Evolutionary conservation across 805 yeast species (phyloP), one percentile per base, ranked within the genome.

Genomic region (Saccharomycopsis fodiens): DNA sequence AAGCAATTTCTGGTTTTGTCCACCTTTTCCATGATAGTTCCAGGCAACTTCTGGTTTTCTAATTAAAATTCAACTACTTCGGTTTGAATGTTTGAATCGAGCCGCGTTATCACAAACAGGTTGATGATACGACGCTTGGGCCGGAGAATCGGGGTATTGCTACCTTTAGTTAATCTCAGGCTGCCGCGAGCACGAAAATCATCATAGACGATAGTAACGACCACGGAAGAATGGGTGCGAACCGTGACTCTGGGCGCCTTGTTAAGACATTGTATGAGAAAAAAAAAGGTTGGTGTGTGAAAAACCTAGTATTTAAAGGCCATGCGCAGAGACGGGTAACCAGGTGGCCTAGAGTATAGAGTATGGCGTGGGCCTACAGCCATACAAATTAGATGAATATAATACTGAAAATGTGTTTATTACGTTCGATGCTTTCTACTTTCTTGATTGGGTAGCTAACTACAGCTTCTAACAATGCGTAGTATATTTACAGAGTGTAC

Each of bases 151-250:
- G 71, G 74, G 49, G 46, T 45, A 40, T 43, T 41, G 42, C 65
- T 54, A 53, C 57, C 52, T 68, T 57, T 57, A 25, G 29, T 77
- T 67, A 47, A 66, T 85, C 89, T 85, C 74, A 83, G 93, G 84
- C 85, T 69, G 67, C 84, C 93, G 93, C 93, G 89, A 85, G 95
- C 95, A 85, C 95, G 85, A 74, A 74, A 67, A 52, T 61, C 55
- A 39, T 45, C 50, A 45, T 21, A 45, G 45, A 49, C 37, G 50
- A 46, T 35, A 45, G 52, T 48, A 23, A 41, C 49, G 47, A 39
- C 45, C 52, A 46, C 32, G 40, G 47, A 46, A 46, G 34, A 40
- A 45, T 21, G 34, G 45, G 48, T 29, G 19, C 52, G 54, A 48
- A 47, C 51, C 54, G 54, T 51, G 54, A 51, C 54, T 51, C 54